Base-by-base conservation (phyloP, 192 early-diverging fungal species). In the Rhizophagus sp. region DNA sequence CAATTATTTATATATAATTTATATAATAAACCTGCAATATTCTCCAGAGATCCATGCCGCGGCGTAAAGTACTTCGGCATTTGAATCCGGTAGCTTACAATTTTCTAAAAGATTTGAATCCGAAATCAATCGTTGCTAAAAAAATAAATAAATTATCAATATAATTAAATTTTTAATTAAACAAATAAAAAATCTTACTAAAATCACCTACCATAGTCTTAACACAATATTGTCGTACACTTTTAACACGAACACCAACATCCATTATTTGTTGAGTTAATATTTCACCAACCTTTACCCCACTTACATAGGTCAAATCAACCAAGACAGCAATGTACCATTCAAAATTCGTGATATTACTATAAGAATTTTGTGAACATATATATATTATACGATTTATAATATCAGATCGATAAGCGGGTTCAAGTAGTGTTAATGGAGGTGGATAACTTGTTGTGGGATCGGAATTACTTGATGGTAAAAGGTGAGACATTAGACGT, bases 1-100 rank as follows among this genome's bases (percentile, higher is more conserved):
- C 30, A 30, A 27, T 25, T 27, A 27, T 11, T 30, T 30, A 65
- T 27, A 65, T 41, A 67, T 41, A 77, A 79, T 3, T 19, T 57
- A 57, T 22, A 19, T 57, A 15, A 89, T 67, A 68, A 90, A 88
- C 70, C 85, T 80, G 80, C 92, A 92, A 80, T 95, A 99, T 82
- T 98, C 98, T 67, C 97, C 96, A 57, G 92, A 86, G 36, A 98
- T 91, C 91, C 95, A 99, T 10, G 96, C 95, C 8, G 98, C 96
- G 39, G 94, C 96, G 47, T 90, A 89, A 22, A 99, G 79, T 0
- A 97, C 92, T 71, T 89, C 87, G 17, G 90, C 85, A 69, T 95
- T 93, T 15, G 93, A 91, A 44, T 89, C 89, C 57, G 88, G 83
- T 24, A 86, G 83, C 41, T 81, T 86, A 11, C 87, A 84, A 36